A percentile compares a stretch with the other conserved stretches of the same genome.
Evolutionary conservation across 805 yeast genomes (phyloP).

Genomic region (Kluyveromyces aestuarii): DNA sequence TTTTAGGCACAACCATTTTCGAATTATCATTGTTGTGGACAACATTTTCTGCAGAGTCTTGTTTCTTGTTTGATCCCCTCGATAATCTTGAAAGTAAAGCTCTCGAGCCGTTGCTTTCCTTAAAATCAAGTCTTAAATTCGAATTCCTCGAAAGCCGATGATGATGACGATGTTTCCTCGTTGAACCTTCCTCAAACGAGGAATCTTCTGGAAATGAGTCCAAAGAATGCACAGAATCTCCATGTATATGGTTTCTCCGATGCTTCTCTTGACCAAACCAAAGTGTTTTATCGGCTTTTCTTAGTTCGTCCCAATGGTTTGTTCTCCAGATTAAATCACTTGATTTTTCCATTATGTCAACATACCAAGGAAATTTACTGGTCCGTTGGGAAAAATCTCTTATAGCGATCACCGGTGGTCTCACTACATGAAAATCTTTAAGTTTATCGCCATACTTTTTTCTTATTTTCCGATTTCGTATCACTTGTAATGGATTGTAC

Average conservation of each 20-base stretch:
- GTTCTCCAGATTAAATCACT: conserved; percentile 49
- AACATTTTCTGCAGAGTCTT: neutral
- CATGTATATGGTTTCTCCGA: neutral
- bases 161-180: neutral
- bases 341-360: conserved; percentile 49
- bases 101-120: neutral
- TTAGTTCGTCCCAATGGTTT: conserved; percentile 25
- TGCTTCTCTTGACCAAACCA: conserved; percentile 14
- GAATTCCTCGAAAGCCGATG: neutral
- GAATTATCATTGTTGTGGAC: neutral
- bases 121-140: neutral
- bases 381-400: conserved; percentile 44
- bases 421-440: conserved; percentile 35
- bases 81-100: neutral
- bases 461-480: conserved; percentile 58
- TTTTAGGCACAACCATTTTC: conserved; percentile 1
- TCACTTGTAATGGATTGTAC: conserved; percentile 77
- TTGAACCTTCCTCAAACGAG: neutral
- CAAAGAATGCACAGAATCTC: neutral
- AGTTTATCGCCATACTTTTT: conserved; percentile 39
- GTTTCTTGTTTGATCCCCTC: neutral
- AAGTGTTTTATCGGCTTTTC: conserved; percentile 19
- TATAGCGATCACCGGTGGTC: conserved; percentile 51
- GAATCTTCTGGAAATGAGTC: neutral
- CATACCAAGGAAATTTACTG: conserved; percentile 51